Evolutionary conservation across 129 eudicot genomes (phyloP), one percentile per base, ranked within the genome.

Genomic region (Centaurea solstitialis): DNA sequence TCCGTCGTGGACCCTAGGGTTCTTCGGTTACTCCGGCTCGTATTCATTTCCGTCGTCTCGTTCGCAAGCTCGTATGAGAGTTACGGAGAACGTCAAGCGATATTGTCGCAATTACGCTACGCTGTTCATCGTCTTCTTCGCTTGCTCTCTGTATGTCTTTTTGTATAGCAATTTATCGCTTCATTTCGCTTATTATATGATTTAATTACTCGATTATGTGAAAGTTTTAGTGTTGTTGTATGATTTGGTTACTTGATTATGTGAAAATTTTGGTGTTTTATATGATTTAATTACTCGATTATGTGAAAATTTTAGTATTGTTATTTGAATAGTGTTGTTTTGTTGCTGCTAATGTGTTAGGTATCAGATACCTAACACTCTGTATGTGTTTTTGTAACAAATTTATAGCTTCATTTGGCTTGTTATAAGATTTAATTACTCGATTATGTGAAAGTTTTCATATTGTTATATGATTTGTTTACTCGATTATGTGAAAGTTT

Each of bases 41-140:
- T 95, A 92, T 80, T 88, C 94, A 2, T 88, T 89, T 68, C 98
- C 99, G 37, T 86, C 94, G 24, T 90, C 96, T 37, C 86, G 94
- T 6, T 72, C 86, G 13, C 99, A 95, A 88, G 99, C 92, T 64
- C 85, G 91, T 39, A 80, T 95, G 88, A 81, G 98, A 62, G 90
- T 91, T 40, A 93, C 94, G 59, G 99, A 95, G 89, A 95, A 95
- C 30, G 83, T 88, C 38, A 95, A 92, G 82, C 86, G 99, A 11
- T 92, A 87, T 78, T 94, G 97, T 6, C 88, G 97, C 21, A 90
- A 95, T 76, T 95, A 95, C 75, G 90, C 94, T 62, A 76, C 78
- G 67, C 92, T 95, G 7, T 84, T 89, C 82, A 72, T 90, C 80
- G 68, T 95, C 57, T 95, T 92, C 85, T 89, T 95, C 47, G 97